Base-by-base conservation (phyloP, 495 filamentous ascomycete genomes). In the Penicillium crystallinum region DNA sequence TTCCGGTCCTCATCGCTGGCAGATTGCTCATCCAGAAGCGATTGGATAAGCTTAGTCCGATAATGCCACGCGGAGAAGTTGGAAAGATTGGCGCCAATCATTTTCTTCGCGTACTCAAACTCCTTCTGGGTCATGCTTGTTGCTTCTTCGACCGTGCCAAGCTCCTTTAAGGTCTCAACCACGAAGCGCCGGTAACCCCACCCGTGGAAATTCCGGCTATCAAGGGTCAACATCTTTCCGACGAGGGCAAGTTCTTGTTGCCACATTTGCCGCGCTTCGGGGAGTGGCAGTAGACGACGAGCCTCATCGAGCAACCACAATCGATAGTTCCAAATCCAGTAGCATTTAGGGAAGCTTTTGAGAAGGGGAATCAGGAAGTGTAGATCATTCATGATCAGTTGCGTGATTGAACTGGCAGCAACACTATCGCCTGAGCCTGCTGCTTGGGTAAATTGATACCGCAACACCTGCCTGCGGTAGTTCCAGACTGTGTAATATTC, bases 401-500 rank as follows among this genome's bases (percentile, higher is more conserved):
- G 72, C 27, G 81, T 71, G 39, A 71, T 63, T 31, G 61, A 37
- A 12, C 57, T 52, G 14, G 46, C 25, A n/a, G 44, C 40, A 35
- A 46, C n/a, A 5, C 54, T 34, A 17, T 70, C 63, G 3, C 57
- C 33, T 22, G 57, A 58, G 21, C 30, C 49, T 35, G 27, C 47
- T 46, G 59, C 58, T 31, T 65, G 62, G 38, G 62, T 62, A 40
- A 83, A 75, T 19, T 76, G 69, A 45, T 76, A 61, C 34, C 66
- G 72, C n/a, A 86, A 62, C 4, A 83, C 73, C 53, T 81, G 80
- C 49, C 93, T 87, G 55, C 93, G 88, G 71, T 88, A 83, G 76
- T 99, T 99, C 93, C 93, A 99, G 74, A 91, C 82, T 19, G 93
- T 96, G 75, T 97, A 97, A 76, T 95, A 97, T 71, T 99, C 93